Evolutionary conservation across 208 protist species (phyloP), one percentile per base, ranked within the genome.

Genomic region (Trypanosoma platydactyli): DNA sequence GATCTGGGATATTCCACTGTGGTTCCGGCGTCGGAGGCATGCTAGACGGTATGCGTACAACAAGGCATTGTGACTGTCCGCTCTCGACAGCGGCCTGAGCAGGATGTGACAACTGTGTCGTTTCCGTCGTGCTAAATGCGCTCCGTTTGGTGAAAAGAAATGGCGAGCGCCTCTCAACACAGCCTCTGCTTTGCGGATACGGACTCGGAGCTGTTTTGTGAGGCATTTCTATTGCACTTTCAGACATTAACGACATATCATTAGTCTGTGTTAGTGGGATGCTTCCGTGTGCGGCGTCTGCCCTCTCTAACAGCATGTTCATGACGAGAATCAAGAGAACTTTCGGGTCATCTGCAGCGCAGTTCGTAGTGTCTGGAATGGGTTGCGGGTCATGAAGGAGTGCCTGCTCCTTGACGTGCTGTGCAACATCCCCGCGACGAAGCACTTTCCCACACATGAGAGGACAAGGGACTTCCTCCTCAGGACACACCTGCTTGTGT

Each of bases 241-340:
- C 29, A 0, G n/a, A 60, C 27, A 18, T 5, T n/a, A 3, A 18
- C 38, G 35, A 22, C 16, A 33, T 48, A 18, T n/a, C 54, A 33
- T 24, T 45, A 3, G 48, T 15, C 25, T 41, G 20, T 4, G 27
- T 41, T 45, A 15, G 24, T 1, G 15, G n/a, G 30, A 20, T 29
- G 41, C 16, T 51, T 59, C 41, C 38, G 4, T 7, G 18, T 15
- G 24, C n/a, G 25, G 12, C 0, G 30, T 29, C 27, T n/a, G 2
- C 20, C 51, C 53, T 27, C 48, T 71, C 51, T 53, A 73, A 65
- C 9, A 79, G 61, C 3, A 74, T 38, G 50, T 80, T 68, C 77
- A 83, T 66, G 18, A 83, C 55, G 25, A 83, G 53, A 0, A 72
- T 68, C 49, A 77, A 57, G 3, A 76, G 68, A 56, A 76, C 57